Base-by-base conservation (phyloP, 2,329 filamentous ascomycete genomes). In the Mycosphaerella arachidis region DNA sequence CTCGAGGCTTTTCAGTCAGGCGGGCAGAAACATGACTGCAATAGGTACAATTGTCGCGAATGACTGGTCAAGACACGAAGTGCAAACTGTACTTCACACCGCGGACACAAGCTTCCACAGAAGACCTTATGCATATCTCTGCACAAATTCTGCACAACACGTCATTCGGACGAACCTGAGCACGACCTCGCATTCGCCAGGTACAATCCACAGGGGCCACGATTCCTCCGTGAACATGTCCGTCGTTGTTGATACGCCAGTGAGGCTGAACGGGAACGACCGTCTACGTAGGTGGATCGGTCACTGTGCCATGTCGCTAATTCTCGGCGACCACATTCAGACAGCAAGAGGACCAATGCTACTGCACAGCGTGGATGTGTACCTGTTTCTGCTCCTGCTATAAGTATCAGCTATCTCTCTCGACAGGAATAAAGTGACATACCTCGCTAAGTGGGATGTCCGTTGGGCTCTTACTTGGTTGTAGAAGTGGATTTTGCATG, bases 401-500 rank as follows among this genome's bases (percentile, higher is more conserved):
- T 37, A 37, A 37, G 10, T 37, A 37, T 24, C 24, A 24, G 24
- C 24, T 24, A 24, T 24, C 24, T 24, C 24, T 24, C 24, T 24
- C 24, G 24, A 24, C 24, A 24, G 24, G 24, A 24, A 24, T 24
- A 24, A 24, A 24, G 35, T 37, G 35, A 66, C 3, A 66, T 77
- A 8, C 73, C 70, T n/a, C 24, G 24, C 24, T 1, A 24, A 24
- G 24, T 61, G 74, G 10, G 76, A 79, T 59, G 72, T 78, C 1
- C 76, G 76, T 1, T 46, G 69, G 1, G 35, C 67, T 9, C 70
- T 71, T 40, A 55, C 63, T 4, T 69, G 68, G 13, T 51, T 78
- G 7, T 79, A 79, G 59, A 69, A 72, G 45, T 74, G 69, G 63
- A 18, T 71, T 0, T 65, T 76, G 0, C 60, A 66, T 30, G 67